Evolutionary conservation across 441 rosid species (phyloP), one percentile per base, ranked within the genome.

Genomic region (Aleurites moluccanus): DNA sequence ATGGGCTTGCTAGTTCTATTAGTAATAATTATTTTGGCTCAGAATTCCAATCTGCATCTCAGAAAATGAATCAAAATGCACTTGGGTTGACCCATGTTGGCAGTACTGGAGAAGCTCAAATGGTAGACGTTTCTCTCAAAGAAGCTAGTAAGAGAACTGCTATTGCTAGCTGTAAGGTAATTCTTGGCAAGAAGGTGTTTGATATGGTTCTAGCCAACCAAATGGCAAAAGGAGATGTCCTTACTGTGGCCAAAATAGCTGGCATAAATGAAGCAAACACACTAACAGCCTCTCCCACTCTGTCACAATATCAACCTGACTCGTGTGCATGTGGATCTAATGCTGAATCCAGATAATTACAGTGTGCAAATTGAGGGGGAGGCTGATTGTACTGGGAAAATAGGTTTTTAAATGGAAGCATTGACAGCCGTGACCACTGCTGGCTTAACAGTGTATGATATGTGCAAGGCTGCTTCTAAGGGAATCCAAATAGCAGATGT

Each of bases 331-430:
- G 89, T 95, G 30, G 92, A 95, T 77, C 77, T 92, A 16, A 79
- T 44, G 30, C 78, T 95, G 78, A 90, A 88, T 75, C 82, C 92
- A 11, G 82, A 85, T 18, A 86, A 91, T 75, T 88, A 63, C 55
- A 86, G 95, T 66, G 89, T 93, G 72, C 87, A 85, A 56, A 87
- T 95, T 70, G 86, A 90, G 88, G 98, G 92, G 75, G 98, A 89
- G 84, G 93, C 96, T 45, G 78, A 88, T 3, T 85, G 91, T 10
- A 90, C 89, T 3, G 98, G 92, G 6, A 91, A 87, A 87, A 95
- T 94, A 0, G 97, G 97, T 61, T 98, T 95, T 10, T 97, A 93
- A 67, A 95, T 95, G 93, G 99, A 95, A 84, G 99, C 96, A n/a
- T 30, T 93, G 96, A 86, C 93, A 8, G 96, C 97, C n/a, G 97